Percentiles rank a stretch among this genome's conserved stretches.
Evolutionary conservation across 192 early-diverging fungal genomes (phyloP).

Genomic region (Umbelopsis vinacea): DNA sequence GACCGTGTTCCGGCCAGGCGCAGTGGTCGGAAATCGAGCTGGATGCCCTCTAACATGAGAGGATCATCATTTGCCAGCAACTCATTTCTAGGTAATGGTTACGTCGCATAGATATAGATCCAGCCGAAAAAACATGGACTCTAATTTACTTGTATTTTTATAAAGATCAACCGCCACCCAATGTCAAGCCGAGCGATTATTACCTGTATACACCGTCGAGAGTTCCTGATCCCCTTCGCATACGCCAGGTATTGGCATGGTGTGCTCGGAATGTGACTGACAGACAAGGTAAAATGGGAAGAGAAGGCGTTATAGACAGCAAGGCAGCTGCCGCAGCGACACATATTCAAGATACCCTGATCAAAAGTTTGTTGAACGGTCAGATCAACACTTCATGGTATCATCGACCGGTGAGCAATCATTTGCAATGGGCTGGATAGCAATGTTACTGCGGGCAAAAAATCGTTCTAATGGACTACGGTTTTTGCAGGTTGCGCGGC

Average conservation of each 20-base stretch:
- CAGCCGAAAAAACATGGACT: not conserved
- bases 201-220: not conserved
- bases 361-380: not conserved
- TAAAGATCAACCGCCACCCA: not conserved
- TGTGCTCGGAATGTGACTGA: not conserved
- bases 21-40: not conserved
- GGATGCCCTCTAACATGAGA: not conserved
- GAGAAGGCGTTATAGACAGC: not conserved
- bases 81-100: not conserved
- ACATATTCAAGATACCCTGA: not conserved
- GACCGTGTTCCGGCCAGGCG: not conserved
- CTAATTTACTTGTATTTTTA: not conserved
- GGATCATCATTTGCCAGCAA: not conserved
- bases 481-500: not conserved
- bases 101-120: not conserved
- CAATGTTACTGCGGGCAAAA: not conserved
- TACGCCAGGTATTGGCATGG: not conserved
- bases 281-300: not conserved
- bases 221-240: not conserved
- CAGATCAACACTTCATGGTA: constrained; percentile 1
- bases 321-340: not conserved
- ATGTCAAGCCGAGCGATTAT: not conserved
- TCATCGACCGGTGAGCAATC: not conserved
- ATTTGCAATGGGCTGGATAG: not conserved
- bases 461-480: not conserved